Percentiles rank a stretch among this genome's conserved stretches.
Conservation (phyloP, 192 early-diverging fungal species). For the Coemansia umbellata region DNA sequence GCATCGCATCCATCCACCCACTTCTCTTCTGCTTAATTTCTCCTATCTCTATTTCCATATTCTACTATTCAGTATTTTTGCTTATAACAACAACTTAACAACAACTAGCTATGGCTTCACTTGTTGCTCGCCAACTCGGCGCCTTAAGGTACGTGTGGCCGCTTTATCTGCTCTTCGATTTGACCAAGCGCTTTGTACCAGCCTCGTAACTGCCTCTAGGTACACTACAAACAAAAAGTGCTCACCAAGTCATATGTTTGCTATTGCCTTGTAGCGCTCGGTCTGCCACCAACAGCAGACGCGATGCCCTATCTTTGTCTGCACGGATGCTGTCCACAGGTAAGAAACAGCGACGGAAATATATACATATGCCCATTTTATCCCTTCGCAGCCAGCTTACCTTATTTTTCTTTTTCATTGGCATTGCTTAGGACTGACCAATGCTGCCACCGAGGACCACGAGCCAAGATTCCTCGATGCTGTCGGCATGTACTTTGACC, state of each 20-base stretch:
- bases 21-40: not conserved
- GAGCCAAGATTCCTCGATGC: constrained; percentile 71
- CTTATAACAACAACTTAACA: not conserved
- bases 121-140: constrained; percentile 16
- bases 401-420: not conserved
- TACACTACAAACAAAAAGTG: too few relatives aligned
- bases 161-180: not conserved
- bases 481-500: constrained; percentile 69
- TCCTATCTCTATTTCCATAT: not conserved
- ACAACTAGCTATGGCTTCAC: constrained; percentile 1
- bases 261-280: constrained; percentile 1
- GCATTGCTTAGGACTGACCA: constrained; percentile 12
- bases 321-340: constrained; percentile 13
- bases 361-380: not conserved
- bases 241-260: too few relatives aligned
- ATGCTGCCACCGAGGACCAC: constrained; percentile 56
- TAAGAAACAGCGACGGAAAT: not conserved
- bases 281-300: not conserved
- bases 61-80: not conserved
- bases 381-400: not conserved
- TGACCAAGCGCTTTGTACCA: too few relatives aligned
- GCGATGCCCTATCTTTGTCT: not conserved
- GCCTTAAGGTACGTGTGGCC: constrained; percentile 5
- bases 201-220: too few relatives aligned
- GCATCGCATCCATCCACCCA: too few relatives aligned